phyloP scores from a whole-genome alignment of 1,284 basidiomycete genomes.

The Trichosporon inkin region DNA sequence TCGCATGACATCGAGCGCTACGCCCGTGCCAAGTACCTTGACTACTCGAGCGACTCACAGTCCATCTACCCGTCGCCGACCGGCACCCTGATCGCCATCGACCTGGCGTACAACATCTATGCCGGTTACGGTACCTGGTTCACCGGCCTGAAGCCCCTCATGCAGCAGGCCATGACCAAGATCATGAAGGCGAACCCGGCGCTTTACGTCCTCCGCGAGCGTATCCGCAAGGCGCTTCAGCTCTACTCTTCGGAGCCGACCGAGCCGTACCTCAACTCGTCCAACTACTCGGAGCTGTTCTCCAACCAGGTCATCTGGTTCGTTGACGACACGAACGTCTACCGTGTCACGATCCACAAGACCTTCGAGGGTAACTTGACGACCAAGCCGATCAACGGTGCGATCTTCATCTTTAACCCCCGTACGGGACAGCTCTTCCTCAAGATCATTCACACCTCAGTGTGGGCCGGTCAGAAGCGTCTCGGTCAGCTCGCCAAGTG shows the following conservation, averaged over 20 bases:
- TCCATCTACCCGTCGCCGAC: constrained; percentile 98
- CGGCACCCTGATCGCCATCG: constrained; percentile 95
- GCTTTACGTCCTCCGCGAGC: constrained; percentile 95
- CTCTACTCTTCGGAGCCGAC: constrained; percentile 99
- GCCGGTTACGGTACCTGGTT: constrained; percentile 99
- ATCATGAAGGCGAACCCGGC: constrained; percentile 84
- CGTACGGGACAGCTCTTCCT: constrained; percentile 96
- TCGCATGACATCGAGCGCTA: constrained; percentile 98
- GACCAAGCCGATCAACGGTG: constrained; percentile 99
- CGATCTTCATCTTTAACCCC: constrained; percentile 99
- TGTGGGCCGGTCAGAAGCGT: constrained; percentile 99
- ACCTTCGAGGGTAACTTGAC: constrained; percentile 99
- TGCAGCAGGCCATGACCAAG: constrained; percentile 99
- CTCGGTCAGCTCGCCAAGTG: constrained; percentile 98
- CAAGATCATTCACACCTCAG: constrained; percentile 98
- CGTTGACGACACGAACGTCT: constrained; percentile 99
- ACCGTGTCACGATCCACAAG: constrained; percentile 99
- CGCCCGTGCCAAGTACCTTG: constrained; percentile 93
- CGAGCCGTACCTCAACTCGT: constrained; percentile 88
- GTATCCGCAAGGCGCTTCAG: constrained; percentile 96
- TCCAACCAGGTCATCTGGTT: constrained; percentile 99
- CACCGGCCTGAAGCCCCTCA: constrained; percentile 95
- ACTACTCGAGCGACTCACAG: constrained; percentile 79
- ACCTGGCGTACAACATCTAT: constrained; percentile 96
- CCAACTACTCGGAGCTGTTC: constrained; percentile 93